A percentile compares a stretch with the other conserved stretches of the same genome.
These are phyloP conservation scores for Epichloe gansuensis DNA, from an alignment of 2,329 filamentous ascomycete species.

Conservation along the genomic window DNA sequence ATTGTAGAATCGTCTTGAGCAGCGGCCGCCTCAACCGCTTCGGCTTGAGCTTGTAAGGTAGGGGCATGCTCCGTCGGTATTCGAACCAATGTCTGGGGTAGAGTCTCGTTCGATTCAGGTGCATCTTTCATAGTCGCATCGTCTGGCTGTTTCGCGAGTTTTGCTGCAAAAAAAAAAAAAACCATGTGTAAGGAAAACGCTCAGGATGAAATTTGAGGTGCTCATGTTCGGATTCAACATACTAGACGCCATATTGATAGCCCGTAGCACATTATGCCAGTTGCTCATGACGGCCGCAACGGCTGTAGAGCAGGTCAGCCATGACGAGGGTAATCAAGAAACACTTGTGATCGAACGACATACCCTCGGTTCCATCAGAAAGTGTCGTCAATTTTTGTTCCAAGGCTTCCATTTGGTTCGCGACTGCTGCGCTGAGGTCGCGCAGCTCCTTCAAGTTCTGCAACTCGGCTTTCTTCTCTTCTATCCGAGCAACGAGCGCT, in stretches of 20 bases:
- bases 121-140: conserved; percentile 19
- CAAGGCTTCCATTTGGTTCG: conserved; percentile 70
- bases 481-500: conserved; percentile 60
- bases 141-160: conserved; percentile 51
- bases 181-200: conserved; percentile 6
- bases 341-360: conserved; percentile 5
- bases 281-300: conserved; percentile 77
- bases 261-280: conserved; percentile 76
- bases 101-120: conserved; percentile 30
- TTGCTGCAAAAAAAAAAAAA: conserved; percentile 35
- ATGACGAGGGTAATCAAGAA: not conserved
- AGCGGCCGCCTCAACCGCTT: conserved; percentile 33
- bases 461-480: conserved; percentile 76
- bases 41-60: conserved; percentile 47
- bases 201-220: too few relatives aligned
- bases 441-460: conserved; percentile 67
- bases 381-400: conserved; percentile 68
- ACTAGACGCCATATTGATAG: conserved; percentile 81
- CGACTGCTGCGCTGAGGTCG: conserved; percentile 66
- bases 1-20: conserved; percentile 22
- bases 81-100: conserved; percentile 73
- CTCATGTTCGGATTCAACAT: conserved; percentile 18
- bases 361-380: conserved; percentile 72
- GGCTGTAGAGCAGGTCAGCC: conserved; percentile 35
- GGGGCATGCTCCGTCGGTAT: conserved; percentile 73